Evolutionary conservation across 192 early-diverging fungal genomes (phyloP), one percentile per base, ranked within the genome.

Genomic region (Backusella australiensis): DNA sequence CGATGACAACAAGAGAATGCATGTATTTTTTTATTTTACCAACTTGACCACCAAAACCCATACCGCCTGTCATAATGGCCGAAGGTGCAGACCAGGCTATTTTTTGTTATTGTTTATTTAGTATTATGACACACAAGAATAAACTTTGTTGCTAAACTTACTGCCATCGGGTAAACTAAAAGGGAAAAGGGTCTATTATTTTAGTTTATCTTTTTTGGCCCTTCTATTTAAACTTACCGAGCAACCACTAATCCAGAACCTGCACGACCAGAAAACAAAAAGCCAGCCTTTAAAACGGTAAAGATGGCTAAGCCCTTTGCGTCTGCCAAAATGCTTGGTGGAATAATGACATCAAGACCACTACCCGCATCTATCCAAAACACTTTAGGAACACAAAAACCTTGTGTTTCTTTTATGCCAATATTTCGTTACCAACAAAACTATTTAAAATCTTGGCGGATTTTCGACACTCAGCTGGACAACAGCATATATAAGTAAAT

Each of bases 171-270:
- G 85, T 72, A 94, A 83, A 34, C 88, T 89, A 84, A 73, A 49
- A 39, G 6, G 9, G 1, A n/a, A 14, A 69, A 32, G 12, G 23
- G 56, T 29, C 9, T 63, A 29, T 14, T 29, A 63, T 29, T 63
- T 63, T 63, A 63, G 56, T 29, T 63, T 9, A 21, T 38, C 7
- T 8, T 67, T 35, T 23, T 29, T 75, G 5, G 23, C 0, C 34
- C 19, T 59, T 14, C 46, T 19, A 15, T 35, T 52, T 38, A 23
- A 23, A 42, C 70, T 77, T 82, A 88, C 82, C 86, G 88, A 42
- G 97, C 94, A 75, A 99, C 89, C n/a, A 97, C 94, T 23, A 99
- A 83, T 0, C 97, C 97, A 4, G 93, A 89, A 29, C 97, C 97
- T 36, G 92, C 90, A 34, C 96, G 89, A 6, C 95, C 96, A 3